Evolutionary conservation across 2,329 filamentous ascomycete species (phyloP), one percentile per base, ranked within the genome.

Genomic region (Stachybotrys elegans): DNA sequence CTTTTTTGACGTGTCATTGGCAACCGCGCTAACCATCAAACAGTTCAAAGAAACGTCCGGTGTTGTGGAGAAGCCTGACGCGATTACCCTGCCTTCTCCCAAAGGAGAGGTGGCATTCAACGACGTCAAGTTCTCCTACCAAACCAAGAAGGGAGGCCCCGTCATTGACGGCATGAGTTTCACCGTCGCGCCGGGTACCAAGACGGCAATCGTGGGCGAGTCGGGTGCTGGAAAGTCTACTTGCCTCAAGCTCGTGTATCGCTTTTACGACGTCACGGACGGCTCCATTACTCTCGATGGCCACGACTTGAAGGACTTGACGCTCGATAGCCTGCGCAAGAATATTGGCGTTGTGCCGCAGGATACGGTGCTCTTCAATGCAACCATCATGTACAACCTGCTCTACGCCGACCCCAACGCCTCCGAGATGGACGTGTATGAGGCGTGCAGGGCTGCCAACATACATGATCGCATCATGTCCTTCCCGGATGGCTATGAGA

Each of bases 351-450:
- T 72, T 4, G 69, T 72, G 12, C 70, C 70, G 0, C 69, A 72
- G 38, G 63, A 70, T 2, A 68, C 69, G 0, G 63, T 70, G 21
- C 58, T 72, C 5, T 78, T 79, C 57, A 76, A 78, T 53, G 73
- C 76, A 29, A 71, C 68, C 2, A 66, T 79, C 43, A 76, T 77
- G 62, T 77, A 76, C 57, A 79, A 79, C 47, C 62, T 79, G 11
- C 63, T 69, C 42, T 79, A 78, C 43, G 75, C 74, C 19, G 73
- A 71, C 46, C 68, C 71, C 1, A 54, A 62, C 12, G 75, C 71
- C 2, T 63, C 72, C 0, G 66, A 76, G 22, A 71, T 69, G 25
- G 72, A 78, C 13, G 67, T 79, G 0, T 70, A 65, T 38, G 67
- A 71, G 31, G 75, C 75, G 4, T 78, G 75, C 52, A 69, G 68